Base-by-base conservation (phyloP, 2,329 filamentous ascomycete genomes). In the Podosphaera xanthii region DNA sequence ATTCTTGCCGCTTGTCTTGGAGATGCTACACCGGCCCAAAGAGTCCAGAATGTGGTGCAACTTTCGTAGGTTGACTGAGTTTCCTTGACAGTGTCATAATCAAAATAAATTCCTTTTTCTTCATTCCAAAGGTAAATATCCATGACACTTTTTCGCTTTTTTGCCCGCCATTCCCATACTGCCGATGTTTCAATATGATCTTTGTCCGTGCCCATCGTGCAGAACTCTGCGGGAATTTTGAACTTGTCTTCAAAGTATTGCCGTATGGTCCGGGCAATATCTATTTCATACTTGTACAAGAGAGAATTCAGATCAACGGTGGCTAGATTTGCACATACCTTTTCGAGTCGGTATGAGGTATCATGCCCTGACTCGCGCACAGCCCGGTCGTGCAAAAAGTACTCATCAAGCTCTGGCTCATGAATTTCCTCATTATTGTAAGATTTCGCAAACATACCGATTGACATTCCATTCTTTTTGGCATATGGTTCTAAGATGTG, bases 341-440 rank as follows among this genome's bases (percentile, higher is more conserved):
- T 84, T 72, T 97, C 92, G 30, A 98, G 77, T 22, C 92, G 87
- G 72, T 97, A 97, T 14, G 87, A 87, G 2, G 92, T 98, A 69
- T 98, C 92, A 71, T 98, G 92, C 10, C 92, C 92, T 22, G 91
- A 96, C 71, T 98, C 92, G 64, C 92, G 84, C 40, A 97, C 90
- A 1, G 91, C 90, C 61, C 92, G 86, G 69, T 98, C 92, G 70
- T 98, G 92, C 68, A 94, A 74, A 73, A 97, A 97, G 72, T 97
- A 98, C 54, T 90, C 82, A 67, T 98, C 92, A 12, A 98, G 76
- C 63, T 94, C 87, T 0, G 90, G 89, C 72, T 97, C 91, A 54
- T 76, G 71, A 34, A 98, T 78, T 58, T 80, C 70, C 30, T 83
- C 81, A 62, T 82, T 71, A 70, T 97, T 97, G 76, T 98, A 98